Conservation (phyloP, 495 filamentous ascomycete species). For the Clohesyomyces aquaticus region DNA sequence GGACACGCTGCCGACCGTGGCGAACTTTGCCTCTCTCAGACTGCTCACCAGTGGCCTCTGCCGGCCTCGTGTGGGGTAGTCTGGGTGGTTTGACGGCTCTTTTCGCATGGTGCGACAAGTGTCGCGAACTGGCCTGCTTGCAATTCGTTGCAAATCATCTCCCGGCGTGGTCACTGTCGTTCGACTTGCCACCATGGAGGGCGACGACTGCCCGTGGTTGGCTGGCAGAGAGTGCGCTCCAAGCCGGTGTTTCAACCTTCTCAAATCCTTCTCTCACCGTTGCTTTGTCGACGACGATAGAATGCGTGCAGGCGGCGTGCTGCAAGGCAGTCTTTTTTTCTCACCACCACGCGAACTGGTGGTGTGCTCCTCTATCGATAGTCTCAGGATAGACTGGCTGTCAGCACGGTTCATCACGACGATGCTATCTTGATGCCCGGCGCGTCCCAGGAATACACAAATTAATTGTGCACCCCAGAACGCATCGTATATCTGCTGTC, state of each 20-base stretch:
- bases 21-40: too few relatives aligned
- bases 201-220: conserved; percentile 16
- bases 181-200: conserved; percentile 9
- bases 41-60: not conserved
- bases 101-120: conserved; percentile 29
- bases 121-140: conserved; percentile 26
- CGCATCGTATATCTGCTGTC: conserved; percentile 23
- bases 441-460: not conserved
- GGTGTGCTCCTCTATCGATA: conserved; percentile 3
- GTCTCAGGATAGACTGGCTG: conserved; percentile 28
- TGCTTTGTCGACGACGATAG: conserved; percentile 6
- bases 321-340: conserved; percentile 19
- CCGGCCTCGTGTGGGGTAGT: conserved; percentile 18
- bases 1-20: conserved; percentile 8
- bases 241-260: conserved; percentile 7
- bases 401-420: conserved; percentile 18
- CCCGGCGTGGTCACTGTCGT: conserved; percentile 12
- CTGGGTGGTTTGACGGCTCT: conserved; percentile 8
- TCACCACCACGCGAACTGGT: conserved; percentile 5
- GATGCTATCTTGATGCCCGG: conserved; percentile 18
- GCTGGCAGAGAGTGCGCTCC: not conserved
- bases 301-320: not conserved
- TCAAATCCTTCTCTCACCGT: conserved; percentile 6
- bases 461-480: conserved; percentile 23
- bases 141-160: too few relatives aligned